Percentiles rank a stretch among this genome's conserved stretches.
Conservation (phyloP, 1,139 yeast species). For the Yamadazyma epiphylla region DNA sequence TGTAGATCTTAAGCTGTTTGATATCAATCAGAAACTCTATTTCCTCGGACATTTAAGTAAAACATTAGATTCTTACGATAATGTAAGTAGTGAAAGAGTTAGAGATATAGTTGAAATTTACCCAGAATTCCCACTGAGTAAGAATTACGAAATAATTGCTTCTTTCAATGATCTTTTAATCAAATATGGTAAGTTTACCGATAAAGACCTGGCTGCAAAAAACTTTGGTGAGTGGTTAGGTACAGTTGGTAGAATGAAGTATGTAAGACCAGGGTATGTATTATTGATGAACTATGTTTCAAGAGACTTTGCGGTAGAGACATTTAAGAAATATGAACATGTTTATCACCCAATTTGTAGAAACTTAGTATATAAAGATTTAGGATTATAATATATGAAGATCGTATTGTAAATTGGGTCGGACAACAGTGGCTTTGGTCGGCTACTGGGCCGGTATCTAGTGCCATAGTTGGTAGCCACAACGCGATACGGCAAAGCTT, state of each 20-base stretch:
- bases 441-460: no score
- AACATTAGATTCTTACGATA: conserved; percentile 13
- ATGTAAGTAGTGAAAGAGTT: conserved; percentile 15
- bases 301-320: conserved; percentile 25
- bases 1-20: conserved; percentile 22
- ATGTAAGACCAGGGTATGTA: conserved; percentile 38
- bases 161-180: conserved; percentile 31
- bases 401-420: no score
- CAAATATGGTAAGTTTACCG: conserved; percentile 20
- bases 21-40: conserved; percentile 32
- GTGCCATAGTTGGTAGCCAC: no score
- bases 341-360: conserved; percentile 40
- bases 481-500: no score
- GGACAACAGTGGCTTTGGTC: no score
- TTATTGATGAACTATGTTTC: conserved; percentile 24
- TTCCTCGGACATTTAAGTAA: conserved; percentile 29
- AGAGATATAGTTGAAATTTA: conserved; percentile 20
- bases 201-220: conserved; percentile 16
- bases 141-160: conserved; percentile 32
- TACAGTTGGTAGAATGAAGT: conserved; percentile 42
- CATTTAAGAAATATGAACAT: conserved; percentile 20
- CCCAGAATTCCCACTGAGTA: conserved; percentile 19
- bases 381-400: conserved; percentile 14
- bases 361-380: conserved; percentile 34
- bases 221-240: conserved; percentile 37